phyloP scores from a whole-genome alignment of 768 basidiomycete genomes.

The Hypsizygus marmoreus region DNA sequence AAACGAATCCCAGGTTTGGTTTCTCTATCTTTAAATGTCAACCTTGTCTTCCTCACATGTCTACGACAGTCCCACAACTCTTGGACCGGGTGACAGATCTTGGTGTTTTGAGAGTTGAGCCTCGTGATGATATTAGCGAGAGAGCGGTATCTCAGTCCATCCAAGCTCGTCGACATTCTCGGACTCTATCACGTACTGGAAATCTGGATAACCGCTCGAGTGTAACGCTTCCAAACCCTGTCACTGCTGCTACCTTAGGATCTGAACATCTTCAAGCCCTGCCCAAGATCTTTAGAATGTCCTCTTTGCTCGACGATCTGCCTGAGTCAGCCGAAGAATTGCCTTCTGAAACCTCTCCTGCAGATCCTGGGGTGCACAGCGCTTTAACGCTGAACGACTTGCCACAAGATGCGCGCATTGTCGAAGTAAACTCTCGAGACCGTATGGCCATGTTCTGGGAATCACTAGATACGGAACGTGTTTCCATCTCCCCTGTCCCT shows the following conservation, averaged over 20 bases:
- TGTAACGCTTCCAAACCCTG: background rate
- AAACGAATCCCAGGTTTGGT: slow-evolving; percentile 30
- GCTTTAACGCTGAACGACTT: slow-evolving; percentile 10
- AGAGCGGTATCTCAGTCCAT: background rate
- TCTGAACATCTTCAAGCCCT: slow-evolving; percentile 5
- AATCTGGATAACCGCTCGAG: background rate
- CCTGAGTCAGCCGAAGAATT: slow-evolving; percentile 6
- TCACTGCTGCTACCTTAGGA: background rate
- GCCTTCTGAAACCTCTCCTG: slow-evolving; percentile 1
- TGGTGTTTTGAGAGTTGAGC: background rate
- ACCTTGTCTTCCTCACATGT: background rate
- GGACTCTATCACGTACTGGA: background rate
- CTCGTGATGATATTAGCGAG: no score
- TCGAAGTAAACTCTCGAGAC: slow-evolving; percentile 20
- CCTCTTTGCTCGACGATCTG: slow-evolving; percentile 16
- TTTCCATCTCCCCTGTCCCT: slow-evolving; percentile 13
- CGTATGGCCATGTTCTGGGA: slow-evolving; percentile 46
- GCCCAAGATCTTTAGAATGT: slow-evolving; percentile 11
- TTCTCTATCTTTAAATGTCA: background rate
- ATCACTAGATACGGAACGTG: slow-evolving; percentile 42
- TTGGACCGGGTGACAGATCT: no score
- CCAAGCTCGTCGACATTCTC: slow-evolving; percentile 2
- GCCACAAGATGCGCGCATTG: slow-evolving; percentile 20
- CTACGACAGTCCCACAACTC: background rate
- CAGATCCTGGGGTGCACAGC: slow-evolving; percentile 12